Evolutionary conservation across 768 basidiomycete species (phyloP).

Genomic region (Pleurotus platypus): DNA sequence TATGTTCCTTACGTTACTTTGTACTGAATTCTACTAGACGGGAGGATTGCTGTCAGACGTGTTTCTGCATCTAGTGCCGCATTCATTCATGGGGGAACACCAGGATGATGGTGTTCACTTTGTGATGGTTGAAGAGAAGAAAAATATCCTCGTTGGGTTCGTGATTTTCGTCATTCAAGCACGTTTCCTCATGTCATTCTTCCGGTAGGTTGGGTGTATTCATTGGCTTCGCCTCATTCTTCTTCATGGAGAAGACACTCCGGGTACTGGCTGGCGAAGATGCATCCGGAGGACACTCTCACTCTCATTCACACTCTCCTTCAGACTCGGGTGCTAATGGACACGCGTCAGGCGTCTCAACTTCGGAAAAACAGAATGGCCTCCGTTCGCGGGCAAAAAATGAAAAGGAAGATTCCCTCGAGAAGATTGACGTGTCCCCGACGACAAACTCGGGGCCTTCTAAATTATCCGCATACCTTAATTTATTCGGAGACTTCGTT

Average conservation of each 20-base stretch:
- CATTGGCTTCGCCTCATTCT: slow-evolving; percentile 84
- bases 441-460: slow-evolving; percentile 51
- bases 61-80: slow-evolving; percentile 88
- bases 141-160: slow-evolving; percentile 88
- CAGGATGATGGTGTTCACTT: slow-evolving; percentile 70
- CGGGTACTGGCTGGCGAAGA: slow-evolving; percentile 67
- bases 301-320: slow-evolving; percentile 34
- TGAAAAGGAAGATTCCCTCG: slow-evolving; percentile 19
- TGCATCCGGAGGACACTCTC: slow-evolving; percentile 56
- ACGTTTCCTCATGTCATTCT: background rate
- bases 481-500: slow-evolving; percentile 90
- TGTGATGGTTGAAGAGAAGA: slow-evolving; percentile 85
- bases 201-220: slow-evolving; percentile 66
- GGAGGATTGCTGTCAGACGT: slow-evolving; percentile 92
- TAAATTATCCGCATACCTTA: slow-evolving; percentile 87
- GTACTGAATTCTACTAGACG: slow-evolving; percentile 40
- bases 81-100: slow-evolving; percentile 88
- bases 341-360: slow-evolving; percentile 44
- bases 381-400: slow-evolving; percentile 44
- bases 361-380: slow-evolving; percentile 36
- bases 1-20: slow-evolving; percentile 7
- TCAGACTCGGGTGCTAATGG: slow-evolving; percentile 14
- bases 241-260: slow-evolving; percentile 90
- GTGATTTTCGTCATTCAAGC: slow-evolving; percentile 13
- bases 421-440: slow-evolving; percentile 17